Evolutionary conservation across 805 yeast species (phyloP).

Genomic region (Nakazawaea ambrosiae): DNA sequence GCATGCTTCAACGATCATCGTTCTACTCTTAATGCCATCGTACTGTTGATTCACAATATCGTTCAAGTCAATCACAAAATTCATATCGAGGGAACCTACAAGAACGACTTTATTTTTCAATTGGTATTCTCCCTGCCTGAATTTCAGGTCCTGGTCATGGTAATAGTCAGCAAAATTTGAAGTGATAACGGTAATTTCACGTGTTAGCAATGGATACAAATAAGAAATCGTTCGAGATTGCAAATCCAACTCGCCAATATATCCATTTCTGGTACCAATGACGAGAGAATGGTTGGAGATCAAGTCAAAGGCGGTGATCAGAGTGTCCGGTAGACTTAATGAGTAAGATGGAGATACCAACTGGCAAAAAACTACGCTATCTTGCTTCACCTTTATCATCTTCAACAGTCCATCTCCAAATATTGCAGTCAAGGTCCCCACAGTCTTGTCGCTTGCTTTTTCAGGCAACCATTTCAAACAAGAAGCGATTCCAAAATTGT

Average conservation of each 20-base stretch:
- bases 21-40: not conserved
- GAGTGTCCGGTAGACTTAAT: slow-evolving; percentile 18
- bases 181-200: slow-evolving; percentile 13
- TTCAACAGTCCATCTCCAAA: slow-evolving; percentile 55
- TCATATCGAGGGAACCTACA: slow-evolving; percentile 31
- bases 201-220: slow-evolving; percentile 19
- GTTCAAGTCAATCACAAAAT: slow-evolving; percentile 27
- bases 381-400: slow-evolving; percentile 30
- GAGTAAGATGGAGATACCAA: slow-evolving; percentile 20
- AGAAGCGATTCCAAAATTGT: slow-evolving; percentile 38
- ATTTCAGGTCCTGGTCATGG: slow-evolving; percentile 20
- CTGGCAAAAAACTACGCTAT: slow-evolving; percentile 13
- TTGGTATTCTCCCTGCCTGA: slow-evolving; percentile 10
- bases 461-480: slow-evolving; percentile 34
- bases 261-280: slow-evolving; percentile 55
- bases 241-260: slow-evolving; percentile 48
- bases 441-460: slow-evolving; percentile 18
- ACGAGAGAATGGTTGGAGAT: slow-evolving; percentile 34
- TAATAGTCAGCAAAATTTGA: slow-evolving; percentile 24
- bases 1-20: not conserved
- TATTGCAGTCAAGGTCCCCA: slow-evolving; percentile 43
- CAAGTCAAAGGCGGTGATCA: slow-evolving; percentile 43
- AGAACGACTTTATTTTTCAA: slow-evolving; percentile 25
- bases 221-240: not conserved
- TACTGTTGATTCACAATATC: slow-evolving; percentile 1